Evolutionary conservation across 192 early-diverging fungal species (phyloP), one percentile per base, ranked within the genome.

Genomic region (Backusella mclennaniae): DNA sequence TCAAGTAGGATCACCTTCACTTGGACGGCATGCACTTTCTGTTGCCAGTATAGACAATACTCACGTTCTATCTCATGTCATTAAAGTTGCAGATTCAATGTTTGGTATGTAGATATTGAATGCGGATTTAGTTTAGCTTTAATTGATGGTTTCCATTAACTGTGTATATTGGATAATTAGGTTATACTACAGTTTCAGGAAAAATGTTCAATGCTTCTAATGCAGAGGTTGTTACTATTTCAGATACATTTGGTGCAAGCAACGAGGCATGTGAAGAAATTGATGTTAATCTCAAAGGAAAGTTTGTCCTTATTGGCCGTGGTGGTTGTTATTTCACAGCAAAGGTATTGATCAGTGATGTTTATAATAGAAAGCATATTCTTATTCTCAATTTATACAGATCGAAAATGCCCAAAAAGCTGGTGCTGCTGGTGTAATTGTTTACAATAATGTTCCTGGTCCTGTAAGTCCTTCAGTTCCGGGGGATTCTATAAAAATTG

Each of bases 1-100:
- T 70, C 86, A 87, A 39, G 83, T 84, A 3, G 77, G 83, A 15
- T 72, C 85, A 2, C 90, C 90, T 5, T 85, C 86, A 0, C 69
- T 87, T n/a, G 85, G 86, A 0, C 68, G 69, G 26, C 77, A 88
- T 52, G 90, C 87, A 36, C 74, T 93, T 6, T 83, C 84, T 17
- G 89, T 95, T 53, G 92, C 87, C 17, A 85, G 90, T 26, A 76
- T 92, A 12, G 89, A 88, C 44, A 88, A 88, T 31, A 67, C 77
- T 8, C 52, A 73, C 23, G 78, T 81, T 12, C 31, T 79, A 14
- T 38, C 79, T 31, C 66, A 76, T 71, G 68, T 73, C 26, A 41
- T 77, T 12, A 44, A 70, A 52, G 26, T 74, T 3, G 46, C 41
- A 19, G 52, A 67, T 69, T 42, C 59, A n/a, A 56, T 46, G 38